Base-by-base conservation (phyloP, 805 yeast species). In the Saturnispora hagleri region DNA sequence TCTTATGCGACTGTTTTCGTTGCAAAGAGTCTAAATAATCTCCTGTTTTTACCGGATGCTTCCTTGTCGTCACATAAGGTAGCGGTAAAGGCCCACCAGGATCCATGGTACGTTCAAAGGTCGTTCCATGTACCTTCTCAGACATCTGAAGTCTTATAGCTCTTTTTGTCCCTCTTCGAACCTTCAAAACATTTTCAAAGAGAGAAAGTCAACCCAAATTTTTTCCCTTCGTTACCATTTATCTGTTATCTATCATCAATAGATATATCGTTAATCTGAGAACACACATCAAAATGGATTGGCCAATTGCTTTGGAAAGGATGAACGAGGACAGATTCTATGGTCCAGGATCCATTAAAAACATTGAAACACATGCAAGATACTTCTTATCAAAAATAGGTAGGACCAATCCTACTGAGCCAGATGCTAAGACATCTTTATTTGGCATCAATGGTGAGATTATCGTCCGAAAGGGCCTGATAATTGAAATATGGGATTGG, bases 401-500 rank as follows among this genome's bases (percentile, higher is more conserved):
- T 8, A 27, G 42, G 13, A 20, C 13, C 13, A 18, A 38, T 17
- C 17, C 42, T 20, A 38, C 12, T 38, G 42, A 38, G 42, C 42
- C 24, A 10, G 22, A n/a, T 17, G 22, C 28, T 15, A 40, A 15
- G 22, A n/a, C 27, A 20, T 40, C 18, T 9, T 18, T 18, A 26
- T 42, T 34, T 41, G 51, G 51, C 18, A 6, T 33, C n/a, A 43
- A 66, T 50, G 75, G 76, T 2, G 76, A 73, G 51, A 50, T 73
- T 0, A 57, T 70, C 20, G 36, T 67, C 2, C 66, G 61, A 0
- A 64, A 57, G 46, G 57, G 57, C 3, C 58, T 62, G 49, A 40
- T 58, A 1, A 58, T 73, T 15, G 70, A 71, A 47, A 62, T 72
- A 7, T 73, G 74, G 73, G 74, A 71, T 51, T 70, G 75, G 75